Evolutionary conservation across 129 eudicot species (phyloP).

Genomic region (carrot (Daucus carota)): DNA sequence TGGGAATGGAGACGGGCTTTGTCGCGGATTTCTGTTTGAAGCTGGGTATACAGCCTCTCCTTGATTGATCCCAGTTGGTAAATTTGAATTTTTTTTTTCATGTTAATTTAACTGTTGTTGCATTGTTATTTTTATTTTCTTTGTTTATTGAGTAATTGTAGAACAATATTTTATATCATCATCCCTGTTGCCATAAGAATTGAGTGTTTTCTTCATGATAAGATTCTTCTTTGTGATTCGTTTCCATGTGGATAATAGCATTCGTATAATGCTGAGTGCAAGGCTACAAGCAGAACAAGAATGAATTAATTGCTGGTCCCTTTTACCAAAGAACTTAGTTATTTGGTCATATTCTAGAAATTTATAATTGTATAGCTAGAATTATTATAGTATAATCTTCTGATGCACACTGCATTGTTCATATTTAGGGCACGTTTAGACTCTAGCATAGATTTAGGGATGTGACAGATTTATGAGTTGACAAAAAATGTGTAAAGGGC

Average conservation of each 20-base stretch:
- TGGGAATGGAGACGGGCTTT: constrained; percentile 70
- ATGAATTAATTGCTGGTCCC: background rate
- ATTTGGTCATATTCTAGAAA: background rate
- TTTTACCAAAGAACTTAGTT: background rate
- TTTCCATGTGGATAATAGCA: background rate
- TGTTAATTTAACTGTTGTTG: constrained; percentile 10
- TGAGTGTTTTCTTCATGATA: background rate
- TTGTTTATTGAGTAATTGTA: background rate
- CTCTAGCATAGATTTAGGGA: too few species aligned
- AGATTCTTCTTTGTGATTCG: background rate
- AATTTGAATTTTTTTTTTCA: background rate
- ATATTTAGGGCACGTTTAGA: too few species aligned
- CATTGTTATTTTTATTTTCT: constrained; percentile 9
- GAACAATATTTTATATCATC: background rate
- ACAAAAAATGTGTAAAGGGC: too few species aligned
- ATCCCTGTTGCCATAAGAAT: background rate
- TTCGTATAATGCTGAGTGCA: background rate
- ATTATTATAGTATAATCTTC: background rate
- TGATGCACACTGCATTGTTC: background rate
- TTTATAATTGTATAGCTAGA: background rate
- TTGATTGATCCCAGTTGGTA: constrained; percentile 22
- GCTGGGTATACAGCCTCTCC: constrained; percentile 54
- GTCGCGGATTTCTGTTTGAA: constrained; percentile 80
- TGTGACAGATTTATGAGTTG: too few species aligned
- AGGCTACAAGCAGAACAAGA: background rate